Base-by-base conservation (phyloP, 73 alveolate genomes). In the Paramecium biaurelia region DNA sequence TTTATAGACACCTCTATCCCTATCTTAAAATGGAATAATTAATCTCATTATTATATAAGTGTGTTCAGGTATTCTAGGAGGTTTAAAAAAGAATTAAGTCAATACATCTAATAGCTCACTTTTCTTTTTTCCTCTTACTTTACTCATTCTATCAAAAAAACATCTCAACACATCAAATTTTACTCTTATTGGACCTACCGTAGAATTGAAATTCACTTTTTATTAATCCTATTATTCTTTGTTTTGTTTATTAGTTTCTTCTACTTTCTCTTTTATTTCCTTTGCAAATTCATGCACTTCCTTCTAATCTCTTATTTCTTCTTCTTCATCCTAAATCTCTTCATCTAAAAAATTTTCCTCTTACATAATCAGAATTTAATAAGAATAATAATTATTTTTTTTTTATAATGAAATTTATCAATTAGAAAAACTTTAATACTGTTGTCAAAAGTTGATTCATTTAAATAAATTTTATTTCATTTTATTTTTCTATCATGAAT, bases 1-100 rank as follows among this genome's bases (percentile, higher is more conserved):
- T 57, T 99, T 99, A 93, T 97, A 98, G 8, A 96, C 96, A 6
- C 98, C 96, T 86, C 99, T 95, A 67, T 96, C 96, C 86, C 98
- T 96, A 89, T 98, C 99, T 56, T 96, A 92, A 63, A 76, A 90
- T 49, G 99, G 99, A 57, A 97, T 86, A 59, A 97, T 86, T 92
- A 97, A 18, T 63, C 99, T 53, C 57, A 95, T 79, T 49, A 96
- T 86, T 43, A 95, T 97, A 84, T 79, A 96, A 4, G 90, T 70
- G 18, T 68, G 74, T 10, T 23, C 57, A 18, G 94, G 94, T 21
- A 14, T 35, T 89, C 94, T 89, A 14, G 56, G 56, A 34, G 56
- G 32, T 38, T 72, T 72, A 26, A 72, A 72, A 37, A 72, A 72
- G 45, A 28, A 72, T 18, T 72, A n/a, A 9, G 59, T 12, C 6